Percentiles rank a stretch among this genome's conserved stretches.
Conservation (phyloP, 257 asterid species). For the Nicotiana sylvestris region DNA sequence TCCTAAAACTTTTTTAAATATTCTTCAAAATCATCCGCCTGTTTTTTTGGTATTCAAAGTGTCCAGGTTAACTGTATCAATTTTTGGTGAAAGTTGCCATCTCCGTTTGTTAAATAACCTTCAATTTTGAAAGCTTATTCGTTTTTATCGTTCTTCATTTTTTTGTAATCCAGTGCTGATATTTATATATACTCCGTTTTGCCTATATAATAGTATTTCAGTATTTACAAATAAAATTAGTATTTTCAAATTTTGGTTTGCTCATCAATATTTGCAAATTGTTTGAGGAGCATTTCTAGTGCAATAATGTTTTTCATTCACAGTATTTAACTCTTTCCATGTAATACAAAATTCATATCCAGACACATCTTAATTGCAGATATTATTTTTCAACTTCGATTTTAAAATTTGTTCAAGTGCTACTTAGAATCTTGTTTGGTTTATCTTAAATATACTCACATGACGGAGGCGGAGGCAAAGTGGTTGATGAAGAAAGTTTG, state of each 20-base stretch:
- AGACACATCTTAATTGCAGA: background rate
- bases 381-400: background rate
- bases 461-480: background rate
- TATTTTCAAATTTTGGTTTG: background rate
- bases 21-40: background rate
- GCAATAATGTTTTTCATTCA: background rate
- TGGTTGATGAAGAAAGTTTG: too few relatives aligned
- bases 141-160: background rate
- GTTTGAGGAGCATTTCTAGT: background rate
- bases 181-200: background rate
- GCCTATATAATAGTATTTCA: background rate
- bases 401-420: background rate
- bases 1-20: background rate
- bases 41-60: background rate
- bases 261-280: background rate
- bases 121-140: background rate
- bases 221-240: background rate
- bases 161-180: background rate
- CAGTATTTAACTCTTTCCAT: background rate
- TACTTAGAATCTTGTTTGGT: background rate
- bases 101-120: background rate
- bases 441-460: background rate
- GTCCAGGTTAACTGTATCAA: background rate
- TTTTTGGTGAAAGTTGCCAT: background rate
- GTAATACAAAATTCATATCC: background rate